phyloP scores from a whole-genome alignment of 768 basidiomycete genomes.

The Baorangia bicolor region DNA sequence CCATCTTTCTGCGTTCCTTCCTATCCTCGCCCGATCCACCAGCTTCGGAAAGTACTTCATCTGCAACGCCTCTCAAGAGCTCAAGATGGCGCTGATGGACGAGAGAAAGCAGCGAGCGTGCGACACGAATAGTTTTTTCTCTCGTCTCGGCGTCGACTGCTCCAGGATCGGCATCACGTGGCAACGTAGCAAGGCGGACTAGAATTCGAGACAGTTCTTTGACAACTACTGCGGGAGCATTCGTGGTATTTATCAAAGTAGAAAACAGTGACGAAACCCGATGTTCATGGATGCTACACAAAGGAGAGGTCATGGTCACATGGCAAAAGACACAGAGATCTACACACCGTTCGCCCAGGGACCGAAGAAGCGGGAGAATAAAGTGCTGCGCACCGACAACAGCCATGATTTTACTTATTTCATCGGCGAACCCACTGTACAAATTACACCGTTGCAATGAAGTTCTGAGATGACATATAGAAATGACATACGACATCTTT shows the following conservation, averaged over 20 bases:
- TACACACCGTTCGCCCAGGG: constrained; percentile 42
- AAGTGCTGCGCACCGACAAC: constrained; percentile 59
- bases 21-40: constrained; percentile 22
- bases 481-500: constrained; percentile 47
- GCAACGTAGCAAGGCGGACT: constrained; percentile 18
- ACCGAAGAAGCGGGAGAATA: constrained; percentile 48
- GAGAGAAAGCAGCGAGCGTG: constrained; percentile 45
- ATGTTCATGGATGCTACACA: constrained; percentile 33
- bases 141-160: background rate
- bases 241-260: constrained; percentile 28
- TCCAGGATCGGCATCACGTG: background rate
- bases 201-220: constrained; percentile 24
- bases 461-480: background rate
- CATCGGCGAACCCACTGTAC: constrained; percentile 46
- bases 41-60: constrained; percentile 35
- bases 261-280: constrained; percentile 29
- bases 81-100: constrained; percentile 67
- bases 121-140: constrained; percentile 7
- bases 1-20: constrained; percentile 37
- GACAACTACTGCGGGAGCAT: constrained; percentile 21
- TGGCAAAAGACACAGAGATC: background rate
- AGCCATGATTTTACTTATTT: constrained; percentile 41
- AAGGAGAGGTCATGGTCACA: background rate
- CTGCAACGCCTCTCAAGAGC: constrained; percentile 43
- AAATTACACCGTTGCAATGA: background rate